A percentile compares a stretch with the other conserved stretches of the same genome.
Evolutionary conservation across 108 stramenopile species (phyloP).

Genomic region (Aurantiochytrium sp.): DNA sequence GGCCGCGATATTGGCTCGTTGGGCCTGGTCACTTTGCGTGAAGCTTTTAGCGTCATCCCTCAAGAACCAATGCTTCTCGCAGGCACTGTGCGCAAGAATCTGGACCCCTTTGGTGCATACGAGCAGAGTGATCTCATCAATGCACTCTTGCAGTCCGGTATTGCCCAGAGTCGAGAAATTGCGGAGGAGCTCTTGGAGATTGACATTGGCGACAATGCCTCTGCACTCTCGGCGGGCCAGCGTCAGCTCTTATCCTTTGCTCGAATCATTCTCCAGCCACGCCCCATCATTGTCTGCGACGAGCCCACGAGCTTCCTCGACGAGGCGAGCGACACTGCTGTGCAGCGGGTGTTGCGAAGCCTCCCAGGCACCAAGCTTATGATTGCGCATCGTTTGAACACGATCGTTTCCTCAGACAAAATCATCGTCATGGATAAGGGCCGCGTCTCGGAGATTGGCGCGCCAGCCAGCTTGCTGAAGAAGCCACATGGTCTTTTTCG

Average conservation of each 20-base stretch:
- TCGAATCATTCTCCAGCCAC: slow-evolving; percentile 25
- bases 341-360: slow-evolving; percentile 58
- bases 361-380: slow-evolving; percentile 70
- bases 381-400: slow-evolving; percentile 87
- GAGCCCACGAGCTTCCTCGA: slow-evolving; percentile 41
- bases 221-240: slow-evolving; percentile 36
- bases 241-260: slow-evolving; percentile 45
- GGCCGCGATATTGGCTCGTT: neutral
- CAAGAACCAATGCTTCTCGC: slow-evolving; percentile 38
- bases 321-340: slow-evolving; percentile 45
- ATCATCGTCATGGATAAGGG: slow-evolving; percentile 82
- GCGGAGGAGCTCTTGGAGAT: neutral
- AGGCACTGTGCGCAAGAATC: slow-evolving; percentile 33
- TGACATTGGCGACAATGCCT: slow-evolving; percentile 30
- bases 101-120: slow-evolving; percentile 38
- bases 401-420: slow-evolving; percentile 75
- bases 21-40: slow-evolving; percentile 14
- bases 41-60: slow-evolving; percentile 36
- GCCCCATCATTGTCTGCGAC: slow-evolving; percentile 33
- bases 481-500: slow-evolving; percentile 17
- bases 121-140: slow-evolving; percentile 17
- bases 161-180: neutral
- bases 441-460: slow-evolving; percentile 70
- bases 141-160: slow-evolving; percentile 22
- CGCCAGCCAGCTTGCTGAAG: slow-evolving; percentile 53